These are phyloP conservation scores for Triticum turgidum DNA, from an alignment of 176 grass and related monocot genomes.

Conservation along the genomic window DNA sequence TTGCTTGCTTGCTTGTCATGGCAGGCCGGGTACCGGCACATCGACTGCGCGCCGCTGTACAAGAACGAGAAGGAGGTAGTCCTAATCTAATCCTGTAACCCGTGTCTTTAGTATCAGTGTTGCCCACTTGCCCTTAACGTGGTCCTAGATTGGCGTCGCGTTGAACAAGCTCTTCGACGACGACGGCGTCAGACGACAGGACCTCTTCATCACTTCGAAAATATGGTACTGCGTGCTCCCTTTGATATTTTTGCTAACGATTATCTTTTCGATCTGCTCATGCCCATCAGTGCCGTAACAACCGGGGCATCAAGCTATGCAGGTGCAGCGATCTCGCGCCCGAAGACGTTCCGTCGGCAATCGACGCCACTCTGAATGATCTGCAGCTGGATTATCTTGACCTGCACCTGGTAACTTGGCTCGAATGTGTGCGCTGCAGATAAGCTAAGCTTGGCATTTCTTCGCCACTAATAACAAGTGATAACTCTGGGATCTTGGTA, in stretches of 20 bases:
- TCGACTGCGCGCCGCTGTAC: slow-evolving; percentile 70
- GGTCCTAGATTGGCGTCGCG: slow-evolving; percentile 55
- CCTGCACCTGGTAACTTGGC: slow-evolving; percentile 59
- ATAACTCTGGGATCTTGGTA: not conserved
- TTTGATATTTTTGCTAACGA: too few species aligned
- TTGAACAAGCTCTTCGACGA: slow-evolving; percentile 53
- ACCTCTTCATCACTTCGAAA: slow-evolving; percentile 85
- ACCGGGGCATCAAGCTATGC: not conserved
- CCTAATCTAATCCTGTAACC: not conserved
- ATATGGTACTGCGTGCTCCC: slow-evolving; percentile 45
- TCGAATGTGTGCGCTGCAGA: not conserved
- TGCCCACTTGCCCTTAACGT: not conserved
- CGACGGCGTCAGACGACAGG: slow-evolving; percentile 52
- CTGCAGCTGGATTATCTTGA: slow-evolving; percentile 76
- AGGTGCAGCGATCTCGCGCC: slow-evolving; percentile 70
- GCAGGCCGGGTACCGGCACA: slow-evolving; percentile 78
- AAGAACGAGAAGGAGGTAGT: slow-evolving; percentile 71
- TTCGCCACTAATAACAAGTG: not conserved
- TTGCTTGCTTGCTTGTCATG: not conserved
- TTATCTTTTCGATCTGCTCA: not conserved
- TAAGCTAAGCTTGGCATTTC: not conserved
- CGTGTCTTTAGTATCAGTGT: not conserved
- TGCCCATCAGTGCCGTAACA: not conserved
- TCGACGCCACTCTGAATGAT: slow-evolving; percentile 52
- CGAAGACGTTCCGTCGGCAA: slow-evolving; percentile 53